Conservation (phyloP, 1,284 basidiomycete genomes). For the Sporisorium scitamineum region DNA sequence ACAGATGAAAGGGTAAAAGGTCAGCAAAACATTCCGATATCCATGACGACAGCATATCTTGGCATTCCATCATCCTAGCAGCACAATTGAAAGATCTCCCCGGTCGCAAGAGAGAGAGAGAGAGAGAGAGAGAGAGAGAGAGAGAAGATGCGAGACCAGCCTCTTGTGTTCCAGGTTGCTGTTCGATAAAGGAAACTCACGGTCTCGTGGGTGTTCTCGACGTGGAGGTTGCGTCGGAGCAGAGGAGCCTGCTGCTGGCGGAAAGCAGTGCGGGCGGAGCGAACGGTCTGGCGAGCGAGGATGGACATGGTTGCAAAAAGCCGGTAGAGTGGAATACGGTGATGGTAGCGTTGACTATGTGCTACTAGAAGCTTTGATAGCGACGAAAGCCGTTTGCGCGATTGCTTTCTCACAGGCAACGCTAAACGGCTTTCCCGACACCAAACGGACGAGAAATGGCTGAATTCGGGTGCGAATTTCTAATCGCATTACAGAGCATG, state of each 20-base stretch:
- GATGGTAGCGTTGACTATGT: constrained; percentile 3
- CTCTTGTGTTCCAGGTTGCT: not conserved
- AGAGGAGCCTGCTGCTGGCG: constrained; percentile 53
- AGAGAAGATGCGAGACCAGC: not conserved
- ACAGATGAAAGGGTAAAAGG: not conserved
- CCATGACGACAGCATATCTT: not conserved
- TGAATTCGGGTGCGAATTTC: constrained; percentile 39
- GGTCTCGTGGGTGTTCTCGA: constrained; percentile 67
- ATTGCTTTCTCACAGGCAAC: not conserved
- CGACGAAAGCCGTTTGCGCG: constrained; percentile 6
- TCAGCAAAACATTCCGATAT: constrained; percentile 1
- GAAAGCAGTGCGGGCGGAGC: constrained; percentile 54
- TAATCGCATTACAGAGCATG: constrained; percentile 5
- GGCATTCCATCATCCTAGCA: not conserved
- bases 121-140: no score
- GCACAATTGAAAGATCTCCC: no score
- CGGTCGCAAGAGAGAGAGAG: no score
- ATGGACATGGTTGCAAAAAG: constrained; percentile 50
- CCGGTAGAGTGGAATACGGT: not conserved
- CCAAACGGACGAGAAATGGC: constrained; percentile 15
- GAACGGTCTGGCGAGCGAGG: constrained; percentile 52
- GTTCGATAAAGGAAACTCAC: constrained; percentile 56
- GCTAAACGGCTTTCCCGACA: not conserved
- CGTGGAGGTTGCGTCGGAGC: constrained; percentile 60
- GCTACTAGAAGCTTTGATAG: constrained; percentile 15